Evolutionary conservation across 495 filamentous ascomycete species (phyloP), one percentile per base, ranked within the genome.

Genomic region (Hapsidospora chrysogenum): DNA sequence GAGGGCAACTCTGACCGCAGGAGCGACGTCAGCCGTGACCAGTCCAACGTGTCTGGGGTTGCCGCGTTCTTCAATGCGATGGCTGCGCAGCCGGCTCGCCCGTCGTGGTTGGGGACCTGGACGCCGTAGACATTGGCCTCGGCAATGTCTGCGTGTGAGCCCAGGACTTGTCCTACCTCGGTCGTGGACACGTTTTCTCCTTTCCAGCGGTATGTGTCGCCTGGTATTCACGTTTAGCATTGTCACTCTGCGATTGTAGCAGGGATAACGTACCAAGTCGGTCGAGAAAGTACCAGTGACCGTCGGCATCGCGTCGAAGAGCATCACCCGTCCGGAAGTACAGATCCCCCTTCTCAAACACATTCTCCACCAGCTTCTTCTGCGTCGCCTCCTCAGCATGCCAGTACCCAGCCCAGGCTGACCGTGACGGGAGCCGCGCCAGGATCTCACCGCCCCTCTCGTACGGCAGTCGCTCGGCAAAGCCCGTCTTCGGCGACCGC

Each of bases 71-170:
- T 70, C 38, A 78, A 71, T 3, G 36, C 43, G 3, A 69, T 49
- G 1, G 76, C 76, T 4, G 73, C 78, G 41, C 76, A 78, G 1
- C 79, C 79, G 10, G 78, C 79, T 35, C 78, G 64, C 1, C 78
- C 79, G 45, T 85, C 78, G 42, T 81, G 72, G 22, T 64, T 60
- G 4, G 81, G 80, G 1, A 87, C 56, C 23, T 58, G 49, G 2
- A 87, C 79, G 9, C 80, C 80, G 48, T 85, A 87, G 3, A 85
- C 80, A 38, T 80, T 85, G 13, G 81, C 80, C 47, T 87, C 81
- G 15, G 66, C 47, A 7, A 87, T 53, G 9, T 74, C 72, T 0
- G 76, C 74, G 49, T 63, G 79, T 29, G 60, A 48, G 19, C 79
- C 78, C 2, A 87, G 52, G 1, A 70, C 64, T 44, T 80, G 71